Base-by-base conservation (phyloP, 805 yeast genomes). In the Henningerozyma blattae region DNA sequence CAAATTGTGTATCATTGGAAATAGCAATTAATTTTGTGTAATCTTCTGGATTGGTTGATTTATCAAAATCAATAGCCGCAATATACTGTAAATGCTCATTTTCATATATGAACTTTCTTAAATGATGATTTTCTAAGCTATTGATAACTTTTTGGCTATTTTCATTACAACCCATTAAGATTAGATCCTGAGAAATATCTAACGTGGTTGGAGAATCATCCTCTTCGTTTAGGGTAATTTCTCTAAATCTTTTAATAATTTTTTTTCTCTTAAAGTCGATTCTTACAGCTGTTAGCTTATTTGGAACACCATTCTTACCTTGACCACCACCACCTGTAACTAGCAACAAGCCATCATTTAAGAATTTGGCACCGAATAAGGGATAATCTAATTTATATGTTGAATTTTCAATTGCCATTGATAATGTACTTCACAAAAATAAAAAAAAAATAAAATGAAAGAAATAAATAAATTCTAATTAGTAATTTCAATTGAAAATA, bases 241-340 rank as follows among this genome's bases (percentile, higher is more conserved):
- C 91, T 37, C 85, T 60, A 46, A 67, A 75, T 41, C 75, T 64
- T 45, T 73, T 78, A 35, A 79, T 56, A 10, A 53, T 63, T 53
- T 52, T 55, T 25, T 50, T 48, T 36, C 67, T 65, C 22, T 64
- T 64, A 34, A 78, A 73, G 46, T 73, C 69, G 30, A 81, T 64
- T 31, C 70, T 58, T 28, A 80, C 54, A 2, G 79, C 78, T 4
- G 86, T 74, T 41, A 89, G 61, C 52, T 81, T 84, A 57, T 89
- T 89, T 27, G 87, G 81, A 35, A 85, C 75, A 20, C 94, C 95
- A 48, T 84, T 79, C 48, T 76, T 77, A 8, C 94, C 94, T 54
- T 84, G 94, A 18, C 96, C 97, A 20, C 96, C 96, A 30, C 98
- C 98, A 28, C 98, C 98, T 3, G 85, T 75, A 19, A 79, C 79